Conservation (phyloP, 2,329 filamentous ascomycete genomes). For the Fusarium dlaminii region DNA sequence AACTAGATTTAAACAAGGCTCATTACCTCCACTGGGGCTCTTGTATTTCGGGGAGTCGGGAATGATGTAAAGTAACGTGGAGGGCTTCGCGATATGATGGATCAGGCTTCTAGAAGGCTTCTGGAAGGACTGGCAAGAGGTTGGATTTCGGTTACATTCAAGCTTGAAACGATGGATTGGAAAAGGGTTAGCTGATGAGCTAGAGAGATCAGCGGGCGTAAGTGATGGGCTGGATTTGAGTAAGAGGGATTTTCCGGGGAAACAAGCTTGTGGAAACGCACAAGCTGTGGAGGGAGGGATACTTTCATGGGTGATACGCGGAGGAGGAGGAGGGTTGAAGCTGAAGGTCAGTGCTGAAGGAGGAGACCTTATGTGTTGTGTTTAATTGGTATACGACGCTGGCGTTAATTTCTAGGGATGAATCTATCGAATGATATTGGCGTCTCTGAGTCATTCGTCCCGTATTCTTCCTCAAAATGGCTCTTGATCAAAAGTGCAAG, state of each 20-base stretch:
- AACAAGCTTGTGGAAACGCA: slow-evolving; percentile 24
- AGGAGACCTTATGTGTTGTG: neutral
- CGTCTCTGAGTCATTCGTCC: neutral
- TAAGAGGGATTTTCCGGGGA: slow-evolving; percentile 25
- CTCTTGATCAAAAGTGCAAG: neutral
- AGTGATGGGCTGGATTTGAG: slow-evolving; percentile 1
- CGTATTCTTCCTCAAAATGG: neutral
- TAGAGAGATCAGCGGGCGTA: slow-evolving; percentile 11
- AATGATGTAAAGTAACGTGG: neutral
- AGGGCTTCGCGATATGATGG: neutral
- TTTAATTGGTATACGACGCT: neutral
- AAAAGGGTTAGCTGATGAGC: neutral
- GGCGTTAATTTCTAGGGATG: neutral
- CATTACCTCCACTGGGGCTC: neutral
- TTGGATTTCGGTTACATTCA: slow-evolving; percentile 3
- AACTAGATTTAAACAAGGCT: neutral
- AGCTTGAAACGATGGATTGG: slow-evolving; percentile 1
- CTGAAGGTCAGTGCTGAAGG: neutral
- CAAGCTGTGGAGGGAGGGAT: slow-evolving; percentile 14
- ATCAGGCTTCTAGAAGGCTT: slow-evolving; percentile 16
- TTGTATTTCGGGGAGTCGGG: slow-evolving; percentile 2
- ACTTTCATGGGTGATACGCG: slow-evolving; percentile 8
- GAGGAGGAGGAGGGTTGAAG: neutral
- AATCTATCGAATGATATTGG: neutral
- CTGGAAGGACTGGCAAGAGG: slow-evolving; percentile 5